Evolutionary conservation across 805 yeast genomes (phyloP).

Genomic region (Hanseniaspora thailandica): DNA sequence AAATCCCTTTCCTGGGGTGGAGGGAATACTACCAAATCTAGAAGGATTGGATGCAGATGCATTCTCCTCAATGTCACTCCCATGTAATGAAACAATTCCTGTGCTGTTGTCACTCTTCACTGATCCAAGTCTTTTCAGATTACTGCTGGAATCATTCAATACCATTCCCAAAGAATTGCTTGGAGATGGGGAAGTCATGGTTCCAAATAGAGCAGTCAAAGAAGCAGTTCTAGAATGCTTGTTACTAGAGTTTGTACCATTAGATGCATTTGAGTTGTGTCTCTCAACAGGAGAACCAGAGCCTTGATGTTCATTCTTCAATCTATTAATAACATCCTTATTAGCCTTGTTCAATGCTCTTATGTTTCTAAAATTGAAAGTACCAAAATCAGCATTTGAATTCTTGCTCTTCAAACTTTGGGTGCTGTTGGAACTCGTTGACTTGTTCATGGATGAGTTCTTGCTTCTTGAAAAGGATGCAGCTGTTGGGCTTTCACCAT

Average conservation of each 20-base stretch:
- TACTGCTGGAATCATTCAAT: not conserved
- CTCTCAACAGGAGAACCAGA: constrained; percentile 18
- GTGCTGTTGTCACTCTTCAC: not conserved
- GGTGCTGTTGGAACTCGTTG: constrained; percentile 41
- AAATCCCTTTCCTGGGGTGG: not conserved
- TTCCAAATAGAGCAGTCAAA: constrained; percentile 6
- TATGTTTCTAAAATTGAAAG: constrained; percentile 78
- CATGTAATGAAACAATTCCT: not conserved
- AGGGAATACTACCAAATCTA: not conserved
- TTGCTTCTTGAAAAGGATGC: not conserved
- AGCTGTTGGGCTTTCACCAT: too few species aligned
- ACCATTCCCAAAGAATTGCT: not conserved
- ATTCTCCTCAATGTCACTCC: not conserved
- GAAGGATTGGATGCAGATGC: not conserved
- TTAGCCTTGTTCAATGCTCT: constrained; percentile 88
- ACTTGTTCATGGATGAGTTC: not conserved
- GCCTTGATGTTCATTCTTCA: constrained; percentile 63
- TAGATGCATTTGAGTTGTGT: constrained; percentile 29
- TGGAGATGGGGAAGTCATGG: not conserved
- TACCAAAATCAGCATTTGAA: constrained; percentile 61
- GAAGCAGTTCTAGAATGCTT: constrained; percentile 2
- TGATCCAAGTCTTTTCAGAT: not conserved
- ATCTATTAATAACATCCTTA: constrained; percentile 77
- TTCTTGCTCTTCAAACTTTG: constrained; percentile 39
- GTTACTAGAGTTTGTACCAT: constrained; percentile 28